A percentile compares a stretch with the other conserved stretches of the same genome.
phyloP scores from a whole-genome alignment of 225 moss, liverwort and hornwort species.

The Thuidium tamariscinum region DNA sequence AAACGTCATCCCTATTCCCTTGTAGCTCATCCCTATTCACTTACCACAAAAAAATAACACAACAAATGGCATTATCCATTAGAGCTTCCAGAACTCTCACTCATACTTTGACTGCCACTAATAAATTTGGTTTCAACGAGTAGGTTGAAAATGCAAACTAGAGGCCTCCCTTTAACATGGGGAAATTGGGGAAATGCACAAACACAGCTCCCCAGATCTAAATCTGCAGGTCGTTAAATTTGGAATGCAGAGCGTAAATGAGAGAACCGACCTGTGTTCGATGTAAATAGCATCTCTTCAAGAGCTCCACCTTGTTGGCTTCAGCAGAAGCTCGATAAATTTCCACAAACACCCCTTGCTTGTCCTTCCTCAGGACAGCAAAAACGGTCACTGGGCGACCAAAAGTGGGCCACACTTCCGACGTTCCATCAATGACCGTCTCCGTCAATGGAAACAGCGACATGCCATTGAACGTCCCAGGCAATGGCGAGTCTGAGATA shows the following conservation, averaged over 20 bases:
- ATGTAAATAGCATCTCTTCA: constrained; percentile 17
- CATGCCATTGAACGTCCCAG: constrained; percentile 10
- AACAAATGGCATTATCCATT: background rate
- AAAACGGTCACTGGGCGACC: constrained; percentile 15
- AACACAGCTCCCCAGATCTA: background rate
- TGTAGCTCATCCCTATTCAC: background rate
- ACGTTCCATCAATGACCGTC: constrained; percentile 22
- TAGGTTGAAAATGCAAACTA: too few species aligned
- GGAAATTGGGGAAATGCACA: background rate
- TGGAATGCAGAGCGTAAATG: background rate
- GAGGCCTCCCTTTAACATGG: background rate
- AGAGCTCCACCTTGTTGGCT: constrained; percentile 9
- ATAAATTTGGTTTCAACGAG: background rate
- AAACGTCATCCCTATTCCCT: background rate
- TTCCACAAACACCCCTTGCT: constrained; percentile 14
- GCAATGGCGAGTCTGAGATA: background rate
- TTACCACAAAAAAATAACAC: background rate
- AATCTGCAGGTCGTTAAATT: background rate
- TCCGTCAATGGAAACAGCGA: constrained; percentile 26
- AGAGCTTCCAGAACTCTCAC: background rate
- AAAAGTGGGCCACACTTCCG: constrained; percentile 37
- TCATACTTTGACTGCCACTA: background rate
- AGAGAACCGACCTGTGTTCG: constrained; percentile 4
- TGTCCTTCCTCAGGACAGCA: background rate
- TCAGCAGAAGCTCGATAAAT: constrained; percentile 2